Percentiles rank a stretch among this genome's conserved stretches.
These are phyloP conservation scores for Trichoderma sp. DNA, from an alignment of 2,329 filamentous ascomycete species.

Conservation along the genomic window DNA sequence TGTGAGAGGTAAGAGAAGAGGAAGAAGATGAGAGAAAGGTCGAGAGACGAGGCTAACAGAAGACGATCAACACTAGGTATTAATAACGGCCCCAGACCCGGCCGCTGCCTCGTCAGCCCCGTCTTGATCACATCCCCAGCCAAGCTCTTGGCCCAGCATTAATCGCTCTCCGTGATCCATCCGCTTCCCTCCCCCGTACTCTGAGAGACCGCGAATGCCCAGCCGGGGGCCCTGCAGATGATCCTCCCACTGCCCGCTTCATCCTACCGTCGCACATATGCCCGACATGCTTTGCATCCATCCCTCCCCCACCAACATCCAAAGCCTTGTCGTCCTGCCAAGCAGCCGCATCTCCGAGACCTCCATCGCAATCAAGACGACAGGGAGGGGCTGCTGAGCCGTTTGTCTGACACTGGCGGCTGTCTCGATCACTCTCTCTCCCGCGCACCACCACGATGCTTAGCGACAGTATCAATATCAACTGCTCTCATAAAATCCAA, in stretches of 20 bases:
- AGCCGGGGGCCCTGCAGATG: constrained; percentile 15
- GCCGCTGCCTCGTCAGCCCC: not conserved
- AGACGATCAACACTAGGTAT: too few species aligned
- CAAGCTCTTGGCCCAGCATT: not conserved
- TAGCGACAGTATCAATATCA: not conserved
- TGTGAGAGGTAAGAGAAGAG: too few species aligned
- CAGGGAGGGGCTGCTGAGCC: constrained; percentile 19
- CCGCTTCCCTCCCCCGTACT: not conserved
- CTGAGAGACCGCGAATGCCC: constrained; percentile 11
- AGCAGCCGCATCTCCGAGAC: constrained; percentile 7
- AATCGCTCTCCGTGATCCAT: constrained; percentile 19
- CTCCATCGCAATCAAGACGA: constrained; percentile 10
- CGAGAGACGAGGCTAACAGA: too few species aligned
- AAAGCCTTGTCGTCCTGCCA: constrained; percentile 4
- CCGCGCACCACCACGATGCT: not conserved
- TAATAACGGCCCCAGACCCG: not conserved
- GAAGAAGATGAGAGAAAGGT: too few species aligned
- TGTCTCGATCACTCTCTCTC: not conserved
- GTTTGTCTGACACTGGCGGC: constrained; percentile 13
- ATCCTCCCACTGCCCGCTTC: not conserved
- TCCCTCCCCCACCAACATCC: constrained; percentile 3
- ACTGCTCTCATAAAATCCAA: not conserved
- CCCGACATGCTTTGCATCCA: constrained; percentile 15
- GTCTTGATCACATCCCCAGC: constrained; percentile 2
- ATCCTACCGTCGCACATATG: not conserved